phyloP scores from a whole-genome alignment of 768 basidiomycete genomes.

The Lactarius vividus region DNA sequence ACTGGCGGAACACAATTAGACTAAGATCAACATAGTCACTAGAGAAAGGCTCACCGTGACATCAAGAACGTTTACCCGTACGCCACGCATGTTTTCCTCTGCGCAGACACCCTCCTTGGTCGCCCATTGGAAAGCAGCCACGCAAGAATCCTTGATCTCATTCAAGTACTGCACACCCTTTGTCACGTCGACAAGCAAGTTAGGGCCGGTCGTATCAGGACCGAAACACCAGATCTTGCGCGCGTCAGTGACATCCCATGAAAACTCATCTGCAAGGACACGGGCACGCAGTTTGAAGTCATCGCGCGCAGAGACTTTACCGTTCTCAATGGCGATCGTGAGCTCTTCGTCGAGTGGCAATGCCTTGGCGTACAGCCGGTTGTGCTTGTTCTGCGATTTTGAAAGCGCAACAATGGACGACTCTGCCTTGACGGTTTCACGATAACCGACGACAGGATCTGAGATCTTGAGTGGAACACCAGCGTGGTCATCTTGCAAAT shows the following conservation, averaged over 20 bases:
- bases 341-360: constrained; percentile 93
- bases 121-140: constrained; percentile 99
- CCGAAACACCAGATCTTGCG: constrained; percentile 99
- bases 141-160: constrained; percentile 99
- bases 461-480: constrained; percentile 99
- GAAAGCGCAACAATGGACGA: constrained; percentile 95
- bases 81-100: constrained; percentile 99
- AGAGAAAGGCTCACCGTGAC: constrained; percentile 65
- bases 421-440: constrained; percentile 96
- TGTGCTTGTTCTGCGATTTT: constrained; percentile 99
- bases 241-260: constrained; percentile 99
- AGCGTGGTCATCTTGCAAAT: constrained; percentile 99
- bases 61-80: constrained; percentile 94
- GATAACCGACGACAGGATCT: constrained; percentile 95
- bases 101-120: constrained; percentile 96
- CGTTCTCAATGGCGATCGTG: constrained; percentile 85
- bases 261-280: constrained; percentile 90
- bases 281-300: constrained; percentile 98
- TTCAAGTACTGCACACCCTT: constrained; percentile 99
- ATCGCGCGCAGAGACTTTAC: constrained; percentile 85
- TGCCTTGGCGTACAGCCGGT: constrained; percentile 94
- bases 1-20: constrained; percentile 42
- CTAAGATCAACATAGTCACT: not conserved
- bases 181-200: constrained; percentile 95
- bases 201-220: constrained; percentile 95